phyloP scores from a whole-genome alignment of 352 stramenopile species.

The Globisporangium solare region DNA sequence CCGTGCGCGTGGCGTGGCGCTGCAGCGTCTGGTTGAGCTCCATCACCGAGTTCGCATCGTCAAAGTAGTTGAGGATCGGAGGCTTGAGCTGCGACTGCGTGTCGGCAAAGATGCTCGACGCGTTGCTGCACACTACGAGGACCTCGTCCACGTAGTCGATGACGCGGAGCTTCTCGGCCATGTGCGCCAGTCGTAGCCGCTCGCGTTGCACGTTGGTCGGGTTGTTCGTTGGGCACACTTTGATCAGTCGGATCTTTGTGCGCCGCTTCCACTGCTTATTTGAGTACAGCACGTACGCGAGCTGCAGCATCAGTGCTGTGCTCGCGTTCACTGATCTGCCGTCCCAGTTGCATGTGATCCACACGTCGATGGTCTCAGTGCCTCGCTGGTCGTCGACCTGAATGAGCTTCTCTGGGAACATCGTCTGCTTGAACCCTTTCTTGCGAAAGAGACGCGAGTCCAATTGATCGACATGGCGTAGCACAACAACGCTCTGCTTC shows the following conservation, averaged over 20 bases:
- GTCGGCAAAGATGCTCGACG: slow-evolving; percentile 29
- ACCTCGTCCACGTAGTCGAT: slow-evolving; percentile 35
- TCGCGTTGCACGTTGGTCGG: slow-evolving; percentile 18
- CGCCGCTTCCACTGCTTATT: slow-evolving; percentile 27
- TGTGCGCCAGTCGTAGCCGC: slow-evolving; percentile 22
- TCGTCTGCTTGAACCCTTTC: slow-evolving; percentile 4
- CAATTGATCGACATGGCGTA: slow-evolving; percentile 39
- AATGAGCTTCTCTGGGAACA: slow-evolving; percentile 5
- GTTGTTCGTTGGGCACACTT: slow-evolving; percentile 17
- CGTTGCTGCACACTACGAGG: slow-evolving; percentile 36
- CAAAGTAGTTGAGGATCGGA: slow-evolving; percentile 16
- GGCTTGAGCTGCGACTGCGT: slow-evolving; percentile 9
- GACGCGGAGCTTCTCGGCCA: slow-evolving; percentile 24
- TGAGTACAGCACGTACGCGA: slow-evolving; percentile 38
- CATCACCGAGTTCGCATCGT: slow-evolving; percentile 17
- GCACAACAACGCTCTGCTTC: slow-evolving; percentile 54
- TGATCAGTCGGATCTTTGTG: slow-evolving; percentile 27
- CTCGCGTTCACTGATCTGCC: slow-evolving; percentile 24
- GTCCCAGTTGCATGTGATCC: slow-evolving; percentile 36
- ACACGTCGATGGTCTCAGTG: slow-evolving; percentile 51
- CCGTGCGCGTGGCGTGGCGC: slow-evolving; percentile 32
- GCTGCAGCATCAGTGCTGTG: slow-evolving; percentile 39
- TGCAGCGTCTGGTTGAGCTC: slow-evolving; percentile 50
- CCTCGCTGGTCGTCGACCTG: slow-evolving; percentile 10
- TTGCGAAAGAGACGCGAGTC: slow-evolving; percentile 38